phyloP scores from a whole-genome alignment of 225 moss, liverwort and hornwort genomes.

The Marchantia polymorpha region DNA sequence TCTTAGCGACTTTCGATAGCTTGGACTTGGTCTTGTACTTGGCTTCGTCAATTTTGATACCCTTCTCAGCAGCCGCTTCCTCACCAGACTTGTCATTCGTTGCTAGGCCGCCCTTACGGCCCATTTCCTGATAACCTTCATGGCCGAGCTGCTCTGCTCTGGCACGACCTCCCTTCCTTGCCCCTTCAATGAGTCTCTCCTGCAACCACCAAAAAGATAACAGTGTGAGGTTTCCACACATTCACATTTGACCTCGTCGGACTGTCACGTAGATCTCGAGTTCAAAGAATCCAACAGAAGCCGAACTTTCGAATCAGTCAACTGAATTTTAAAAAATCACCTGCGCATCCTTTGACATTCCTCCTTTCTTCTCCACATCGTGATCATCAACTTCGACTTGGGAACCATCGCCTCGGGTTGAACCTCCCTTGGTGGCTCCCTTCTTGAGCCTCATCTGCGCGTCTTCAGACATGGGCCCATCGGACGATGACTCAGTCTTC shows the following conservation, averaged over 20 bases:
- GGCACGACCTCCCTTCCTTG: conserved; percentile 49
- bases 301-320: too few species aligned
- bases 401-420: conserved; percentile 28
- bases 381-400: conserved; percentile 38
- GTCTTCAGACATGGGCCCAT: conserved; percentile 46
- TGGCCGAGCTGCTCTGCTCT: conserved; percentile 49
- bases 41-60: conserved; percentile 34
- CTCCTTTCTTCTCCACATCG: conserved; percentile 35
- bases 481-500: neutral
- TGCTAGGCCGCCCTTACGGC: conserved; percentile 49
- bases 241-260: neutral
- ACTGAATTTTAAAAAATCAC: neutral
- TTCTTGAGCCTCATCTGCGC: conserved; percentile 42
- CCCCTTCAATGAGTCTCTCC: conserved; percentile 40
- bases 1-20: neutral
- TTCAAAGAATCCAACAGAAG: too few species aligned
- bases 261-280: too few species aligned
- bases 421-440: conserved; percentile 42
- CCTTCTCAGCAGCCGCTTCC: conserved; percentile 39
- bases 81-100: conserved; percentile 31
- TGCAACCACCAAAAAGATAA: neutral
- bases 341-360: conserved; percentile 38
- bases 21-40: conserved; percentile 15
- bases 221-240: neutral
- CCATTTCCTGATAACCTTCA: conserved; percentile 61